Evolutionary conservation across 2,329 filamentous ascomycete species (phyloP).

Genomic region (Aspergillus jensenii): DNA sequence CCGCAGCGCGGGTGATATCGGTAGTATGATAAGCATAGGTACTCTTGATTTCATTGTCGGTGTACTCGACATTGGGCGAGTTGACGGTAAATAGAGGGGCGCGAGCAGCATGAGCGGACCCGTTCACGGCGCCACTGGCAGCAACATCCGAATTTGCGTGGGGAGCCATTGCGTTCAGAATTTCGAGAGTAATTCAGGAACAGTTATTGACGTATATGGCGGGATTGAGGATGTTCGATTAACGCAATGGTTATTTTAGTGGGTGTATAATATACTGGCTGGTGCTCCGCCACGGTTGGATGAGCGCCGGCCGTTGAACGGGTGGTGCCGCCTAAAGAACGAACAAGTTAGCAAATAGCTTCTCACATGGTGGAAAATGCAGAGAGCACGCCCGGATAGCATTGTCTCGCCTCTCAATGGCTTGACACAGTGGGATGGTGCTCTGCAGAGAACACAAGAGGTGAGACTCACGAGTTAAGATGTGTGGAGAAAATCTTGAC

Average conservation of each 20-base stretch:
- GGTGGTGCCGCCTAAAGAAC: constrained; percentile 74
- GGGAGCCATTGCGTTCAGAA: constrained; percentile 74
- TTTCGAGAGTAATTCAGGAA: constrained; percentile 20
- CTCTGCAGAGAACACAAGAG: neutral
- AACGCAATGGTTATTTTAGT: constrained; percentile 41
- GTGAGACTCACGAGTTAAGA: constrained; percentile 79
- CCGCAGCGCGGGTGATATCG: constrained; percentile 66
- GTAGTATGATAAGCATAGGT: constrained; percentile 98
- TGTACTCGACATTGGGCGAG: constrained; percentile 91
- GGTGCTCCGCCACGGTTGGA: constrained; percentile 80
- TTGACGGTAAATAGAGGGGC: constrained; percentile 75
- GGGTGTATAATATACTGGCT: constrained; percentile 51
- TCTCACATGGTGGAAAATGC: neutral
- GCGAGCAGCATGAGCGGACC: constrained; percentile 45
- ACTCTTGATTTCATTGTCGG: constrained; percentile 81
- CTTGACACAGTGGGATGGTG: neutral
- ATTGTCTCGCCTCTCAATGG: neutral
- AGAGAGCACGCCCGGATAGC: neutral
- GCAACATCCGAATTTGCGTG: constrained; percentile 69
- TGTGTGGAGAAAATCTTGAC: constrained; percentile 99
- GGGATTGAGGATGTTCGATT: constrained; percentile 45
- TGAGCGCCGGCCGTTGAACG: constrained; percentile 95
- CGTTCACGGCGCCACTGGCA: constrained; percentile 56
- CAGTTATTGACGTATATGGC: constrained; percentile 46
- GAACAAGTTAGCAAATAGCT: constrained; percentile 4